Base-by-base conservation (phyloP, 148 eudicot species). In the Amaranthus cruentus region DNA sequence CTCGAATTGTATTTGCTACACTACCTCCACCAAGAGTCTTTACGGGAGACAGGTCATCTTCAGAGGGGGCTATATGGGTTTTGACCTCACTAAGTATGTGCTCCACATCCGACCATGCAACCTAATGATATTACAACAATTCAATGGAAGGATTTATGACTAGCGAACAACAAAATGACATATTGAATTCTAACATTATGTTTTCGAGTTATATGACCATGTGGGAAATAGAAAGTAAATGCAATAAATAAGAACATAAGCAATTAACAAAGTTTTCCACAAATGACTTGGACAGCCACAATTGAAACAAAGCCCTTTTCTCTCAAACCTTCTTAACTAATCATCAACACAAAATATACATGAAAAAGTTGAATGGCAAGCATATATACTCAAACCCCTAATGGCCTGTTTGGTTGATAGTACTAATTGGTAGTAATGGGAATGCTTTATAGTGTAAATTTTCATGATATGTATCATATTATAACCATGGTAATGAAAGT, bases 11-110 rank as follows among this genome's bases (percentile, higher is more conserved):
- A 78, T 95, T 95, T 13, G 96, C 90, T 72, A 95, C 97, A 83
- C 97, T 95, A 9, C 99, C 99, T 28, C 96, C 99, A 70, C 96
- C 97, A 12, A 86, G 91, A 54, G 97, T 87, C 79, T 78, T 95
- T 47, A 90, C 61, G 48, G 93, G 82, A 78, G 86, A 81, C 28
- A 77, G 47, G 62, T 71, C 90, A 50, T 86, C 85, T 18, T 87
- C 76, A 28, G 79, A 80, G 43, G 86, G 80, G 43, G 81, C 71
- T 71, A 83, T 79, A 80, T 92, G 94, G 54, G 82, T 69, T 56
- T 86, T 83, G 75, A 95, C 81, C 81, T 88, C 88, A 21, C 55
- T 72, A 47, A 95, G 76, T 80, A 92, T 85, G 75, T 79, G 82
- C 75, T 91, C 86, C 67, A 95, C 86, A 77, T 95, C 99, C 72